phyloP scores from a whole-genome alignment of 257 asterid species.

The Nicotiana knightiana region DNA sequence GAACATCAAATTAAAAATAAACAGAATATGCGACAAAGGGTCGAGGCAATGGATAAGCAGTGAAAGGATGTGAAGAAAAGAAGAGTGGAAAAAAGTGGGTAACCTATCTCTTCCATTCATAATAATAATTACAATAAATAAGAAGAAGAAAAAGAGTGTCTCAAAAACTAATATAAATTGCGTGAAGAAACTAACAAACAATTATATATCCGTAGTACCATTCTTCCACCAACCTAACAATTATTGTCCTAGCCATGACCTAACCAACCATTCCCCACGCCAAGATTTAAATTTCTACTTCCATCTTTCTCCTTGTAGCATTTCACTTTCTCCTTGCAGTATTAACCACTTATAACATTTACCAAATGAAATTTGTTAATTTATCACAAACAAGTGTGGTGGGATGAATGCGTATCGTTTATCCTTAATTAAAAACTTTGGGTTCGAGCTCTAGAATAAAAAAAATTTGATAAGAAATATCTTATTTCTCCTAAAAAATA shows the following conservation, averaged over 20 bases:
- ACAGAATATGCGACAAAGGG: neutral
- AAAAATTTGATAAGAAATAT: no score
- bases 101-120: constrained; percentile 33
- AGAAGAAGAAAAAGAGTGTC: neutral
- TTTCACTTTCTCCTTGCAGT: no score
- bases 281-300: neutral
- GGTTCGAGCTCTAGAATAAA: no score
- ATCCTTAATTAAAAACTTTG: no score
- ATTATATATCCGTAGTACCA: constrained; percentile 15
- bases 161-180: constrained; percentile 15
- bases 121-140: neutral
- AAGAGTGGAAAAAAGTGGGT: constrained; percentile 29
- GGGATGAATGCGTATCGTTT: no score
- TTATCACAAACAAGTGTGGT: no score
- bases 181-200: constrained; percentile 31
- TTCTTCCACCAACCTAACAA: constrained; percentile 56
- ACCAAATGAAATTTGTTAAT: no score
- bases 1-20: no score
- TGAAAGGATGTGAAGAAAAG: constrained; percentile 65
- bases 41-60: constrained; percentile 51
- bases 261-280: constrained; percentile 33
- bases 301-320: no score
- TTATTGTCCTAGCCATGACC: constrained; percentile 41
- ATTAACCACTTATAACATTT: no score
- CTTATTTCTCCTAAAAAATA: neutral